Conservation (phyloP, 1,139 yeast species). For the Debaryomyces udenii region DNA sequence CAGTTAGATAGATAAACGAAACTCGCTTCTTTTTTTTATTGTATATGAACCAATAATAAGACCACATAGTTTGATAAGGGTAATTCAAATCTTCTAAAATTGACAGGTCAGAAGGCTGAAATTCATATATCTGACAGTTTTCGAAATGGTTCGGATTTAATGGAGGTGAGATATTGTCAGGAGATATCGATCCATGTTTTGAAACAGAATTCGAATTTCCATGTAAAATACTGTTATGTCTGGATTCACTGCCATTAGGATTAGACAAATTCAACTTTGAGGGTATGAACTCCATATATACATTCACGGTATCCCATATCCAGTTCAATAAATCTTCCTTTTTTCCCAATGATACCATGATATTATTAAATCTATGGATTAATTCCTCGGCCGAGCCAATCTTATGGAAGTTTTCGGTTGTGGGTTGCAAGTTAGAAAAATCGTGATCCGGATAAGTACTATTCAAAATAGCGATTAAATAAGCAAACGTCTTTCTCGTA, state of each 20-base stretch:
- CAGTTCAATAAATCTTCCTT: constrained; percentile 53
- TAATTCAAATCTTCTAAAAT: constrained; percentile 66
- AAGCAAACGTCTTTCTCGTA: constrained; percentile 87
- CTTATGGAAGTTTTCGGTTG: constrained; percentile 63
- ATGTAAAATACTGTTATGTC: constrained; percentile 29
- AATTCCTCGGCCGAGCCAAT: constrained; percentile 55
- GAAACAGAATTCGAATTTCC: constrained; percentile 11
- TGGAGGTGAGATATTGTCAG: constrained; percentile 19
- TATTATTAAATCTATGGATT: constrained; percentile 74
- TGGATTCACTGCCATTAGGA: constrained; percentile 22
- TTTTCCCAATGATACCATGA: constrained; percentile 78
- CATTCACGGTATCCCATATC: constrained; percentile 89
- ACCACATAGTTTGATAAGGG: constrained; percentile 84
- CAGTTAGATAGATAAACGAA: constrained; percentile 69
- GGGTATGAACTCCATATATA: constrained; percentile 72
- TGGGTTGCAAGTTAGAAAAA: constrained; percentile 83
- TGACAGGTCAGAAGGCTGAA: constrained; percentile 79
- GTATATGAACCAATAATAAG: constrained; percentile 88
- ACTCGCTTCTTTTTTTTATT: constrained; percentile 91
- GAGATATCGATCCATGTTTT: constrained; percentile 13
- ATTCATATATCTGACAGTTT: constrained; percentile 75
- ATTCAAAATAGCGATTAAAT: constrained; percentile 84
- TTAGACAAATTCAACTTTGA: constrained; percentile 28
- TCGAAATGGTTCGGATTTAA: constrained; percentile 24
- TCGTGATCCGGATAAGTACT: constrained; percentile 97